A percentile compares a stretch with the other conserved stretches of the same genome.
phyloP scores from a whole-genome alignment of 768 basidiomycete species.

The Rhodotorula taiwanensis region DNA sequence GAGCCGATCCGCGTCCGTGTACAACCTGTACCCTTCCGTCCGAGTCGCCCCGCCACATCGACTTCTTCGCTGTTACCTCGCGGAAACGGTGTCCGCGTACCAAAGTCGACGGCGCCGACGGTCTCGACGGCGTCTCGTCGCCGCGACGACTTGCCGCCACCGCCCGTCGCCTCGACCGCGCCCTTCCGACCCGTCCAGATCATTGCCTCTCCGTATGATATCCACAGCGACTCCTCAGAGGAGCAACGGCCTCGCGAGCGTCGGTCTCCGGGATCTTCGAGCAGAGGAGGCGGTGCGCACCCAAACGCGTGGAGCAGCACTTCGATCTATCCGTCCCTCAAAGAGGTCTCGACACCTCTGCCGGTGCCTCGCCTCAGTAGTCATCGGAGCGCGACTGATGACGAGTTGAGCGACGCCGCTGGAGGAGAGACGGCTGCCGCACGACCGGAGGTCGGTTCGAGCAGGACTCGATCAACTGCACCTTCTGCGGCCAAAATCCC shows the following conservation, averaged over 20 bases:
- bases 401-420: too few relatives aligned
- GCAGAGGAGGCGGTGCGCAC: too few relatives aligned
- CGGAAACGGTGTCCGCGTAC: not conserved
- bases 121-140: not conserved
- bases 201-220: not conserved
- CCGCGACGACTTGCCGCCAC: not conserved
- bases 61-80: not conserved
- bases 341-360: not conserved
- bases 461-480: too few relatives aligned
- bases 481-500: too few relatives aligned
- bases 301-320: not conserved
- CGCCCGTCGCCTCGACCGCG: constrained; percentile 6
- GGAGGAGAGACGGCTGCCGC: too few relatives aligned
- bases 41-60: not conserved
- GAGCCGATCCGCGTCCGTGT: constrained; percentile 7
- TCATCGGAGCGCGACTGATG: too few relatives aligned
- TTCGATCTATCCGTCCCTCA: constrained; percentile 29
- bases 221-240: too few relatives aligned
- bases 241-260: too few relatives aligned
- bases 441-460: too few relatives aligned
- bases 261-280: too few relatives aligned
- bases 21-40: constrained; percentile 2
- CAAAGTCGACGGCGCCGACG: not conserved
- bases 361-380: too few relatives aligned
- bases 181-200: constrained; percentile 18